Base-by-base conservation (phyloP, 208 protist species). In the Leishmania guyanensis region DNA sequence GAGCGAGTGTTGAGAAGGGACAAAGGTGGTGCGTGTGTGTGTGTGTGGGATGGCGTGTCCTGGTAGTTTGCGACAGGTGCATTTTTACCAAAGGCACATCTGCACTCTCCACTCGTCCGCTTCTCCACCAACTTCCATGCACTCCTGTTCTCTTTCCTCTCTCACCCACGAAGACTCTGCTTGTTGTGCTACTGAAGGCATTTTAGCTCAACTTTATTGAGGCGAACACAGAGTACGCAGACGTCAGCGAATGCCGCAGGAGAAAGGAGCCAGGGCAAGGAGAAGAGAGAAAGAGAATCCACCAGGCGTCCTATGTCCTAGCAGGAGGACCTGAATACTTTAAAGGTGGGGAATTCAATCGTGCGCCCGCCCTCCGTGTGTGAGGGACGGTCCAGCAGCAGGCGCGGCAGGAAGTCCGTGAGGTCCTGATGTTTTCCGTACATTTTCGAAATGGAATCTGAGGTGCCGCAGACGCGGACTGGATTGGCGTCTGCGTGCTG, bases 371-470 rank as follows among this genome's bases (percentile, higher is more conserved):
- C 81, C 86, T 97, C 94, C 51, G 76, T 83, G 86, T 97, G 94
- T 0, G 48, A 79, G 2, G 91, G 86, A 5, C 81, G 64, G 51
- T 97, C 91, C 26, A 97, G 86, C 80, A 96, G 75, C 58, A 97
- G 91, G 46, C 84, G 88, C 26, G 94, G 93, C n/a, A 97, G 82
- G 79, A 97, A 97, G 75, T 97, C 94, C 48, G 83, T 90, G 39
- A 96, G 88, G 76, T 96, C 91, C 72, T 96, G 94, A 26, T 95
- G 90, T 66, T 92, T 82, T 6, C 93, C 94, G 76, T 95, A 96
- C 43, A 94, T 66, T 68, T 90, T 94, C 43, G 92, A 88, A 22
- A 95, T 89, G n/a, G 92, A 94, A 0, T 83, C 80, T 12, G 89
- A 89, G 12, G 93, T 94, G 29, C 94, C 94, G 78, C 94, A 97